Percentiles rank a stretch among this genome's conserved stretches.
These are phyloP conservation scores for Pseudopyricularia cyperi DNA, from an alignment of 2,329 filamentous ascomycete species.

Conservation along the genomic window DNA sequence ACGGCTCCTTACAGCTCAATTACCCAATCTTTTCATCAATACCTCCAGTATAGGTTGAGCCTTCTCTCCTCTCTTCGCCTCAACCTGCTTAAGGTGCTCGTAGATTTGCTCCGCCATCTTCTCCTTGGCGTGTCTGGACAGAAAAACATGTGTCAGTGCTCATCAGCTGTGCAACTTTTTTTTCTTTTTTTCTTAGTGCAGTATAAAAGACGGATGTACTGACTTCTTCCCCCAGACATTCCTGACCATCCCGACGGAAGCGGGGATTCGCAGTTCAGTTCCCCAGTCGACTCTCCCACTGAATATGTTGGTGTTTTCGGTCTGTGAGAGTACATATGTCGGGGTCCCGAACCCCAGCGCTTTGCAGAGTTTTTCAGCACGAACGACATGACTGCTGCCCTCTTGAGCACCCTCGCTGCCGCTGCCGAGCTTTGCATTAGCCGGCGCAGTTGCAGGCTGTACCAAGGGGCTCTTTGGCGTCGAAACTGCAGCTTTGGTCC, in stretches of 20 bases:
- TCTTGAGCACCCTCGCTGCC: slow-evolving; percentile 4
- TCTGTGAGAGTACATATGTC: not conserved
- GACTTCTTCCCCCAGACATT: slow-evolving; percentile 1
- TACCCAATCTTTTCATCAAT: too few relatives aligned
- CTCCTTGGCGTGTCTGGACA: not conserved
- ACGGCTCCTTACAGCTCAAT: too few relatives aligned
- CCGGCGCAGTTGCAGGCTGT: slow-evolving; percentile 4
- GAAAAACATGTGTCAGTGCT: not conserved
- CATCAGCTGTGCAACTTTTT: not conserved
- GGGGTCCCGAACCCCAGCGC: slow-evolving; percentile 1
- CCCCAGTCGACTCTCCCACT: not conserved
- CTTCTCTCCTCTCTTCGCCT: not conserved
- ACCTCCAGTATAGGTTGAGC: not conserved
- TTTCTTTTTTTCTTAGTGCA: not conserved
- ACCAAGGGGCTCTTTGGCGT: not conserved
- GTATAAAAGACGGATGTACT: not conserved
- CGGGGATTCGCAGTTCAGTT: not conserved
- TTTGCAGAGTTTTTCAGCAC: slow-evolving; percentile 10
- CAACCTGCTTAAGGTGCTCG: not conserved
- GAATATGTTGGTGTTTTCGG: not conserved
- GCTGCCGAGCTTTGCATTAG: not conserved
- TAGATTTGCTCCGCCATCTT: not conserved
- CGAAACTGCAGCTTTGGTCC: not conserved
- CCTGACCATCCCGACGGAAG: not conserved
- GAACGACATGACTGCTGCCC: not conserved